Evolutionary conservation across 192 early-diverging fungal species (phyloP).

Genomic region (Podila epicladia): DNA sequence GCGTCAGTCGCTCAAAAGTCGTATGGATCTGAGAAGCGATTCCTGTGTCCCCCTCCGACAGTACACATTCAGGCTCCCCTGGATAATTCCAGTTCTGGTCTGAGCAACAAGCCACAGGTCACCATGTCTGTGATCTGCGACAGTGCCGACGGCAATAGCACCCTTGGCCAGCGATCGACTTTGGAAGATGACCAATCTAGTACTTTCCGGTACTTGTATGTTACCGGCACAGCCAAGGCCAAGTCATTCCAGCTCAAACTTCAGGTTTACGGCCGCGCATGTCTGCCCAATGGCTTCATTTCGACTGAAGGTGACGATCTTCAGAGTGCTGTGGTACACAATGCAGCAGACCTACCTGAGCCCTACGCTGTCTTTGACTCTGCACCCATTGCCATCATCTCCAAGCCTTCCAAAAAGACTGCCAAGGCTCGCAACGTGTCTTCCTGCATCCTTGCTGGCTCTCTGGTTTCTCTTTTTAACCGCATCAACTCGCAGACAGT

Average conservation of each 20-base stretch:
- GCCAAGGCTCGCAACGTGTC: slow-evolving; percentile 83
- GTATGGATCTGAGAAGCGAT: slow-evolving; percentile 92
- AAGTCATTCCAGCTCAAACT: slow-evolving; percentile 81
- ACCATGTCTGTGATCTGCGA: slow-evolving; percentile 72
- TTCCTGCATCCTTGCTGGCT: slow-evolving; percentile 79
- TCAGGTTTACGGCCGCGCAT: slow-evolving; percentile 59
- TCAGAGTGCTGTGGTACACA: slow-evolving; percentile 14
- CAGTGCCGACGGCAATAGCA: slow-evolving; percentile 60
- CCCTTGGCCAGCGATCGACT: slow-evolving; percentile 59
- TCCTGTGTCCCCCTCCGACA: slow-evolving; percentile 81
- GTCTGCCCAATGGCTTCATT: slow-evolving; percentile 42
- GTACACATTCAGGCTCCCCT: slow-evolving; percentile 61
- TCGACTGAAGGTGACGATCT: slow-evolving; percentile 11
- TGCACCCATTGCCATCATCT: slow-evolving; percentile 83
- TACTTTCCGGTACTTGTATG: slow-evolving; percentile 80
- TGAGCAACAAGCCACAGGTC: slow-evolving; percentile 64
- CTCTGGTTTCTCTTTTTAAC: slow-evolving; percentile 86
- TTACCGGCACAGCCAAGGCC: slow-evolving; percentile 82
- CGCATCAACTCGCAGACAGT: slow-evolving; percentile 93
- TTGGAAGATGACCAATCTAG: slow-evolving; percentile 65
- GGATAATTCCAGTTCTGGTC: slow-evolving; percentile 49
- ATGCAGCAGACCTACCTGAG: slow-evolving; percentile 40
- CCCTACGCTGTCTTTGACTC: slow-evolving; percentile 74
- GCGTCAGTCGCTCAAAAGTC: slow-evolving; percentile 92
- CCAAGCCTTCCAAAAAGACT: slow-evolving; percentile 94